A percentile compares a stretch with the other conserved stretches of the same genome.
phyloP scores from a whole-genome alignment of 1,284 basidiomycete species.

The Ustilago hordei region DNA sequence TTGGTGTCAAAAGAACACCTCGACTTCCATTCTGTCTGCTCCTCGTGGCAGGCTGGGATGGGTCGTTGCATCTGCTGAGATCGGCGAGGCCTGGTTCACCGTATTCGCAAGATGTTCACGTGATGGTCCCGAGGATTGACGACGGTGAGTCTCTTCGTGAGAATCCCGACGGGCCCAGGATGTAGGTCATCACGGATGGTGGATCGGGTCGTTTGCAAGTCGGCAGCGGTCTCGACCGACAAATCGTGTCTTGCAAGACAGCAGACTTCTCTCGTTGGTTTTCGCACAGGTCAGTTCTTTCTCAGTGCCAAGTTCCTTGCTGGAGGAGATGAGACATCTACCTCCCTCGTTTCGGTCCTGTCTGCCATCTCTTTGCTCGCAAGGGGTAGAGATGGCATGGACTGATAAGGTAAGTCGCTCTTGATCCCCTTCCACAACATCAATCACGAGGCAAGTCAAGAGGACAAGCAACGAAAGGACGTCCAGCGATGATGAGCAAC shows the following conservation, averaged over 20 bases:
- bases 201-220: constrained; percentile 52
- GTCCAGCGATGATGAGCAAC: constrained; percentile 52
- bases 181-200: constrained; percentile 45
- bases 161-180: constrained; percentile 58
- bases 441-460: constrained; percentile 1
- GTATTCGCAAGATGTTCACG: constrained; percentile 35
- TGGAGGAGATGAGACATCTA: background rate
- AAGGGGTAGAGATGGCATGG: constrained; percentile 13
- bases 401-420: constrained; percentile 19
- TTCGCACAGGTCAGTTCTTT: constrained; percentile 16
- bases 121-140: constrained; percentile 42
- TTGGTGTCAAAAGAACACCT: constrained; percentile 23
- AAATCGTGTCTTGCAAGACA: constrained; percentile 9
- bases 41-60: constrained; percentile 37
- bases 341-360: background rate
- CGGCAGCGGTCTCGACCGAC: constrained; percentile 55
- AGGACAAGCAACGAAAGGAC: constrained; percentile 12
- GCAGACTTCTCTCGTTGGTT: background rate
- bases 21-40: constrained; percentile 37
- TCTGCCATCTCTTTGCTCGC: constrained; percentile 17
- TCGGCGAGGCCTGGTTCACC: constrained; percentile 47
- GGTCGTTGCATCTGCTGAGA: constrained; percentile 47
- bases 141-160: constrained; percentile 53
- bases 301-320: background rate
- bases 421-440: background rate